phyloP scores from a whole-genome alignment of 1,284 basidiomycete genomes.

The Amylostereum areolatum region DNA sequence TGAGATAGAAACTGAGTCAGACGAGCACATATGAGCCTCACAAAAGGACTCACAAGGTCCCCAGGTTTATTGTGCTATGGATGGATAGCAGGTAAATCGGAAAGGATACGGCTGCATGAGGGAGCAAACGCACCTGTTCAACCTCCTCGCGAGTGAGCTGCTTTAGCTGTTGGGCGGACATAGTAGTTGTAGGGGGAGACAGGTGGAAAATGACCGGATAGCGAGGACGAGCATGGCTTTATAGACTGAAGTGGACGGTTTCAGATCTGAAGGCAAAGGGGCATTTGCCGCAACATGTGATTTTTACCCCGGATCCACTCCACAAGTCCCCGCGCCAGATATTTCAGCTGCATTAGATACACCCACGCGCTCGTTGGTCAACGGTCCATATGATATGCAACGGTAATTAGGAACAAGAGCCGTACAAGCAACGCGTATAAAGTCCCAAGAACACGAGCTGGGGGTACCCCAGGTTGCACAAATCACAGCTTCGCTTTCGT shows the following conservation, averaged over 20 bases:
- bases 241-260: too few relatives aligned
- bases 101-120: constrained; percentile 1
- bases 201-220: not conserved
- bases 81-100: constrained; percentile 7
- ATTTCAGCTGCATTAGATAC: too few relatives aligned
- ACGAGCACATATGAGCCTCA: too few relatives aligned
- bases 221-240: not conserved
- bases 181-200: constrained; percentile 13
- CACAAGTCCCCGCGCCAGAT: too few relatives aligned
- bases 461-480: not conserved
- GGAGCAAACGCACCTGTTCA: constrained; percentile 33
- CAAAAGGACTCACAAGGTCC: constrained; percentile 40
- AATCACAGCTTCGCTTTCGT: constrained; percentile 1
- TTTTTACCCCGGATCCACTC: too few relatives aligned
- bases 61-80: constrained; percentile 58
- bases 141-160: constrained; percentile 48
- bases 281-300: too few relatives aligned
- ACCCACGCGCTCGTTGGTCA: too few relatives aligned
- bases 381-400: too few relatives aligned
- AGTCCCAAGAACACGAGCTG: not conserved
- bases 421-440: too few relatives aligned
- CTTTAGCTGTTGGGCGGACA: constrained; percentile 40
- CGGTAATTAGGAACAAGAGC: too few relatives aligned
- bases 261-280: too few relatives aligned
- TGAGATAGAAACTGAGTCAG: constrained; percentile 17